Evolutionary conservation across 2,329 filamentous ascomycete genomes (phyloP), one percentile per base, ranked within the genome.

Genomic region (Pestalotiopsis fici): DNA sequence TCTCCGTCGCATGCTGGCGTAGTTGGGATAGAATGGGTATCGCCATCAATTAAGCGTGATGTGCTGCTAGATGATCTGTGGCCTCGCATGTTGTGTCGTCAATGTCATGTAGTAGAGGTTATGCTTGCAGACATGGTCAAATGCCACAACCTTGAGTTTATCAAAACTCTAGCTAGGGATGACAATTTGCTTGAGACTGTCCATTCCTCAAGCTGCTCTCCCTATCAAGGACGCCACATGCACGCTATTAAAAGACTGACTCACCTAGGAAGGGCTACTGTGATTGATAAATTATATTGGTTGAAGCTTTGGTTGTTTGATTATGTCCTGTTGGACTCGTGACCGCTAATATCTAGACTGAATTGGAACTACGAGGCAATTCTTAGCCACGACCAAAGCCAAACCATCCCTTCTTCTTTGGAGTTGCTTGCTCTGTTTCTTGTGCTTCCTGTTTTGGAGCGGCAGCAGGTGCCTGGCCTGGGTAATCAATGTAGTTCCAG

Each of bases 401-500:
- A 79, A 95, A 95, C 92, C 92, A 95, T 23, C 92, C 90, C 74
- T 85, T 90, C 83, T 91, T 93, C 70, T 86, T 83, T 63, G 86
- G 83, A 62, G 74, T 70, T 27, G 72, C 54, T 21, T 66, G 81
- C 72, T 84, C 83, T 60, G 74, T 69, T 27, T 71, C 56, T 21
- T 67, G 81, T 72, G 84, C 55, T 74, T 67, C 56, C 75, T 71
- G 68, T 50, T 76, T 72, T 3, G 71, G 71, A 13, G 77, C 71
- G 4, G 73, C 69, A 31, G 78, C 76, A 6, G 77, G 76, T 37
- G 79, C 72, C 72, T 89, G 89, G 39, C 90, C 90, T 0, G 95
- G 94, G 76, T 99, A 99, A 61, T 94, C 90, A 69, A 99, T 95
- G 78, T 98, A 98, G 78, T 98, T 98, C 93, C 94, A 99, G 11